Percentiles rank a stretch among this genome's conserved stretches.
Evolutionary conservation across 2,329 filamentous ascomycete species (phyloP).

Genomic region (Emergomyces pasteurianus): DNA sequence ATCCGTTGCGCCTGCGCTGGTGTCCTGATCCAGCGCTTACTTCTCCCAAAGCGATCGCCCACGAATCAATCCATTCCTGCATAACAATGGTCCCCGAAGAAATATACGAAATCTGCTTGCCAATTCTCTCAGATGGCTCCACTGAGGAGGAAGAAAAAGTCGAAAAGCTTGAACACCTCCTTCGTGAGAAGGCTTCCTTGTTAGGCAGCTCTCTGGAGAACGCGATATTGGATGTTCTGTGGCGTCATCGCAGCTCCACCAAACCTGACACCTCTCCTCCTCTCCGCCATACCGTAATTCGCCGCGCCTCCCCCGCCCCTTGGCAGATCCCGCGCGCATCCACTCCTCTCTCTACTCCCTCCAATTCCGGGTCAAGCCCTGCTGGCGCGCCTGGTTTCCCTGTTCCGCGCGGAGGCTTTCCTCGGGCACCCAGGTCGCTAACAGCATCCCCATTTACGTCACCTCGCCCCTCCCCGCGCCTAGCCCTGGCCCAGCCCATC

Average conservation of each 20-base stretch:
- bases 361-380: conserved; percentile 63
- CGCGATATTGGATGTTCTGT: conserved; percentile 78
- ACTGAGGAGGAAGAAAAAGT: conserved; percentile 93
- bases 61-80: conserved; percentile 5
- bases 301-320: conserved; percentile 80
- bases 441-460: conserved; percentile 86
- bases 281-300: conserved; percentile 77
- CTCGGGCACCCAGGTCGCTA: conserved; percentile 61
- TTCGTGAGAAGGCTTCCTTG: conserved; percentile 66
- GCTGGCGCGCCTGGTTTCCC: conserved; percentile 70
- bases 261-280: conserved; percentile 60
- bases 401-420: conserved; percentile 60
- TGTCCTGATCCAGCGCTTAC: not conserved
- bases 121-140: conserved; percentile 67
- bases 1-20: not conserved
- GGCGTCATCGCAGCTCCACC: conserved; percentile 42
- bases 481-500: conserved; percentile 84
- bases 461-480: conserved; percentile 79
- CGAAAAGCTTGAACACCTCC: conserved; percentile 75
- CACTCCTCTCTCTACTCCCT: conserved; percentile 74
- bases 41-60: not conserved
- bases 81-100: conserved; percentile 78
- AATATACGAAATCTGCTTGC: conserved; percentile 81
- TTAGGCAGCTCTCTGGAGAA: conserved; percentile 73
- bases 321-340: conserved; percentile 68